These are phyloP conservation scores for Teunomyces stri DNA, from an alignment of 805 yeast species.

Conservation along the genomic window DNA sequence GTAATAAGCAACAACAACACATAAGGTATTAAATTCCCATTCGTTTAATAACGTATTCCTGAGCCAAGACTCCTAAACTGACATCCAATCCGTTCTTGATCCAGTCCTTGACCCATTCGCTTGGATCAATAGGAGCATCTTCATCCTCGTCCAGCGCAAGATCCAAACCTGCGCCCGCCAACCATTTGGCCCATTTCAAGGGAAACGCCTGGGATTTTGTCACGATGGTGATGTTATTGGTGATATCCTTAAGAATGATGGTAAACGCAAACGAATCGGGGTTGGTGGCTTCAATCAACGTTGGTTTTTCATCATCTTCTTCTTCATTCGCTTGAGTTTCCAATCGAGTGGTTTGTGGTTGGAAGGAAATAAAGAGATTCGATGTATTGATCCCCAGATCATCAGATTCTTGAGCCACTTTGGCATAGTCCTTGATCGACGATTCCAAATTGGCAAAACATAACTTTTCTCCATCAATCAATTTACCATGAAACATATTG, in stretches of 20 bases:
- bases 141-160: slow-evolving; percentile 20
- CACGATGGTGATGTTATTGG: slow-evolving; percentile 69
- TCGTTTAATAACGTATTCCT: slow-evolving; percentile 83
- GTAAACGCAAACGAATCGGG: slow-evolving; percentile 70
- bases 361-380: slow-evolving; percentile 67
- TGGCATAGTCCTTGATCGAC: slow-evolving; percentile 48
- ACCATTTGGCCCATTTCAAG: slow-evolving; percentile 88
- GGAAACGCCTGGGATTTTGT: slow-evolving; percentile 92
- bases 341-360: slow-evolving; percentile 51
- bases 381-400: slow-evolving; percentile 40
- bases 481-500: slow-evolving; percentile 71
- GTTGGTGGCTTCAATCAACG: slow-evolving; percentile 45
- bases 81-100: slow-evolving; percentile 62
- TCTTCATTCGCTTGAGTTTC: slow-evolving; percentile 10
- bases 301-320: slow-evolving; percentile 23
- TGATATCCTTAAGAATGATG: slow-evolving; percentile 71
- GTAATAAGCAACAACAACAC: no score
- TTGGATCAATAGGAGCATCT: slow-evolving; percentile 29
- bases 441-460: slow-evolving; percentile 84
- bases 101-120: slow-evolving; percentile 47
- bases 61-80: slow-evolving; percentile 84
- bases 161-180: slow-evolving; percentile 42
- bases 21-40: slow-evolving; percentile 68
- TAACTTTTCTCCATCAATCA: slow-evolving; percentile 82
- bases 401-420: slow-evolving; percentile 15